phyloP scores from a whole-genome alignment of 2,329 filamentous ascomycete genomes.

The Fusarium newnesense region DNA sequence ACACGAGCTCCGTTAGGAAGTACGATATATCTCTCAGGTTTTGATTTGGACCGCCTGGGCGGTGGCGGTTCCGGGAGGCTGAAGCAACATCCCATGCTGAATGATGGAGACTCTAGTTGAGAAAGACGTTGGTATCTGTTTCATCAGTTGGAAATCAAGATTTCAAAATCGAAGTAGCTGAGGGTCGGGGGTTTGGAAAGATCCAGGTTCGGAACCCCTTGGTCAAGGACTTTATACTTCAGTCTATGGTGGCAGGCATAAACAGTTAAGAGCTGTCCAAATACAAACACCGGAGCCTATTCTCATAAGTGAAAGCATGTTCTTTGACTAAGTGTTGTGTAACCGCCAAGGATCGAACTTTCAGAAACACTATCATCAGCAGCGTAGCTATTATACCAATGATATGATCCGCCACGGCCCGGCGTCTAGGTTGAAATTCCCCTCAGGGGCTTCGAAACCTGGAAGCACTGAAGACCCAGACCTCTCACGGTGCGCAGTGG shows the following conservation, averaged over 20 bases:
- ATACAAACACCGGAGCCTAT: background rate
- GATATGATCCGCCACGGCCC: background rate
- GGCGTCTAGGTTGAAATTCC: background rate
- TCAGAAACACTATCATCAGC: background rate
- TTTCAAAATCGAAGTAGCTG: background rate
- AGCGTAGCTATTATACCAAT: no score
- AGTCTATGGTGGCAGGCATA: background rate
- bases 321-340: background rate
- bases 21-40: background rate
- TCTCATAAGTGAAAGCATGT: background rate
- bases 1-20: background rate
- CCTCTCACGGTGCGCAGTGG: no score
- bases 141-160: background rate
- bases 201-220: background rate
- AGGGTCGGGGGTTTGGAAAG: background rate
- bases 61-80: background rate
- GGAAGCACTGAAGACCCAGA: background rate
- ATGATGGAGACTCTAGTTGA: background rate
- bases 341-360: background rate
- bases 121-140: background rate
- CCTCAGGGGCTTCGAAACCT: background rate
- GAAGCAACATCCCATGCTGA: constrained; percentile 16
- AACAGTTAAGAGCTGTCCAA: background rate
- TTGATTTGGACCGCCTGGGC: background rate
- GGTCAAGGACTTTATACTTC: background rate